Percentiles rank a stretch among this genome's conserved stretches.
Evolutionary conservation across 257 asterid species (phyloP).

Genomic region (Solanum etuberosum): DNA sequence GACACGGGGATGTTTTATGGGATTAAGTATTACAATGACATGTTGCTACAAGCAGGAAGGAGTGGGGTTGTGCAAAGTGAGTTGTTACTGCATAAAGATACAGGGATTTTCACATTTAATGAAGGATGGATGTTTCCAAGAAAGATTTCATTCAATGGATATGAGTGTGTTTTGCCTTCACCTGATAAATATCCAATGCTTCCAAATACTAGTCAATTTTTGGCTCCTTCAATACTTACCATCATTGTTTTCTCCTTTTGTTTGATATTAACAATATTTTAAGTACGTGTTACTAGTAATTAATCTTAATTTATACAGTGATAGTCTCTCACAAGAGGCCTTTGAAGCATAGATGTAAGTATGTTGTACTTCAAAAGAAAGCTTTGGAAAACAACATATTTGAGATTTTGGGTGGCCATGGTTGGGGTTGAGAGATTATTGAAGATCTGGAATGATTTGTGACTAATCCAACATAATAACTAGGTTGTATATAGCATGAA

Average conservation of each 20-base stretch:
- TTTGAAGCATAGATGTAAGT: not conserved
- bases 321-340: not conserved
- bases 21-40: constrained; percentile 48
- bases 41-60: constrained; percentile 55
- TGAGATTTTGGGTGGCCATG: not conserved
- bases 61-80: constrained; percentile 74
- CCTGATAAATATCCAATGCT: constrained; percentile 55
- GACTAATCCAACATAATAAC: not conserved
- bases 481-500: not conserved
- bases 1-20: constrained; percentile 77
- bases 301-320: not conserved
- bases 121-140: constrained; percentile 83
- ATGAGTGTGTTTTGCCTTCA: constrained; percentile 60
- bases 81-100: constrained; percentile 42
- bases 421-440: not conserved
- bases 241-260: not conserved
- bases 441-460: not conserved
- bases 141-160: constrained; percentile 59
- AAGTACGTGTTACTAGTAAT: not conserved
- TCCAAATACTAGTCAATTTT: constrained; percentile 24
- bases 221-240: not conserved
- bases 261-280: not conserved
- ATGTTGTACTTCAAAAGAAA: not conserved
- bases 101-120: constrained; percentile 36
- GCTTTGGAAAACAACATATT: no score